Evolutionary conservation across 805 yeast species (phyloP).

Genomic region (Lipomyces yamadae): DNA sequence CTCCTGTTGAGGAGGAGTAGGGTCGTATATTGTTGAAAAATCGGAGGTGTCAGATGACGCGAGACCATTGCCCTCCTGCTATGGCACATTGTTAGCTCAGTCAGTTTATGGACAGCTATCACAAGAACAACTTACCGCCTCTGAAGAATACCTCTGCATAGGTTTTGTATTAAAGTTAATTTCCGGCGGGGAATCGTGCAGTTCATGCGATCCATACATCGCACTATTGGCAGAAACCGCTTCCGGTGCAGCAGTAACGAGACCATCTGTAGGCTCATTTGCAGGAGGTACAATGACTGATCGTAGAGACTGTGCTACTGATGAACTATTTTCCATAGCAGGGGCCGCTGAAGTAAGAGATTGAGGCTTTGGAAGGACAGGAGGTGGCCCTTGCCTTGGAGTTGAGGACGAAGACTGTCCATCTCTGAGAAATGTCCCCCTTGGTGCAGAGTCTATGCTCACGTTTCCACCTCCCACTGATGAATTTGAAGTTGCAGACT

Average conservation of each 20-base stretch:
- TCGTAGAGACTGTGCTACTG: neutral
- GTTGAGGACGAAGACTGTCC: neutral
- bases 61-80: neutral
- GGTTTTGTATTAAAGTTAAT: conserved; percentile 1
- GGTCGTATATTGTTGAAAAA: neutral
- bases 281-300: neutral
- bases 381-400: neutral
- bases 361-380: conserved; percentile 4
- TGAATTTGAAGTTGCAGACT: conserved; percentile 6
- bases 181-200: neutral
- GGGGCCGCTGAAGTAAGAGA: neutral
- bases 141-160: neutral
- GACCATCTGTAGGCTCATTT: neutral
- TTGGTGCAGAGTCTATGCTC: neutral
- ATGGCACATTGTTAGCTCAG: neutral
- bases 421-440: neutral
- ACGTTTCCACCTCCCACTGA: neutral
- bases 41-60: neutral
- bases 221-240: neutral
- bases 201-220: neutral
- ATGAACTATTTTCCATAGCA: neutral
- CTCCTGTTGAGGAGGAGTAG: neutral
- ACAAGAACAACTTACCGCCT: neutral
- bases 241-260: neutral
- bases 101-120: neutral